Evolutionary conservation across 1,139 yeast species (phyloP), one percentile per base, ranked within the genome.

Genomic region (Saccharomyces hybrid): DNA sequence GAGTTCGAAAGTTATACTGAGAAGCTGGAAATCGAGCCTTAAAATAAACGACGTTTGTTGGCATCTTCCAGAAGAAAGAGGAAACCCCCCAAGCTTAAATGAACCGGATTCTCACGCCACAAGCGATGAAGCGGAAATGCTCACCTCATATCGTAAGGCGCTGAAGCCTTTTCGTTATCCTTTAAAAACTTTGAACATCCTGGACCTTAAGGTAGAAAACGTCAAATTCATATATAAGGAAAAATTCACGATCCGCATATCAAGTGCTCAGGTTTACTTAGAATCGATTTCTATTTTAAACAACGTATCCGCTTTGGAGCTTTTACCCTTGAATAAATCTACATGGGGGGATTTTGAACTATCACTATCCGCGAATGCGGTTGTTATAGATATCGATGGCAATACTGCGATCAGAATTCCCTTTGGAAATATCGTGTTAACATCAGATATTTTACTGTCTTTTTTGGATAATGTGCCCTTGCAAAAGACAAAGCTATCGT

Each of bases 121-220:
- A 8, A 34, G 42, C 42, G 42, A 34, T 4, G 42, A 34, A 6
- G 42, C 20, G 11, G 42, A 34, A 34, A 14, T 8, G 5, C 42
- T 34, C 42, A 8, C 42, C 11, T 34, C 42, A 34, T 34, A 14
- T 34, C 42, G 61, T 9, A 63, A 63, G 31, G 49, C 58, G 13
- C 58, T 55, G 38, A 30, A 60, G 11, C 54, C 53, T 20, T 6
- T 57, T 47, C 50, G 52, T 5, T 55, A 54, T 5, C 26, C 51
- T 4, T 50, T 65, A 13, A 57, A 55, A 48, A 54, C 56, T 13
- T 28, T 66, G 9, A 60, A 61, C 26, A 54, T 63, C 5, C 46
- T 67, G 25, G 71, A 68, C 52, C 50, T 68, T 1, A 66, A 68
- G 48, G 51, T 69, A 7, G 71, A 68, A 53, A 66, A 67, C 49